phyloP scores from a whole-genome alignment of 1,139 yeast genomes.

The Pichia sp. region DNA sequence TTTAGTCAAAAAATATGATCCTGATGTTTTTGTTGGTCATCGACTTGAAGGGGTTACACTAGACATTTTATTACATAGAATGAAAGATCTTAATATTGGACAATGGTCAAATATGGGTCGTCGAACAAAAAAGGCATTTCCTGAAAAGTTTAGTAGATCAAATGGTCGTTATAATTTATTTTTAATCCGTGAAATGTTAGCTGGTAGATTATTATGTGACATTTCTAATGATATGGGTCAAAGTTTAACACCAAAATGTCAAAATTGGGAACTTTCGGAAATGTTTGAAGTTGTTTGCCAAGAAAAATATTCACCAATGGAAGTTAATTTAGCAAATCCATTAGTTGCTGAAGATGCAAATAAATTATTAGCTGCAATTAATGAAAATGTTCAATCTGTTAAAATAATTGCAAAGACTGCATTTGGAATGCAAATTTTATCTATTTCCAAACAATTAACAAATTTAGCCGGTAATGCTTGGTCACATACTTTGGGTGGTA shows the following conservation, averaged over 20 bases:
- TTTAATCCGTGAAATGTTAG: slow-evolving; percentile 60
- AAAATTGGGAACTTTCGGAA: slow-evolving; percentile 92
- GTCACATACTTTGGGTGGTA: slow-evolving; percentile 92
- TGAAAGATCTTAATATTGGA: slow-evolving; percentile 63
- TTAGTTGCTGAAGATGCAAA: slow-evolving; percentile 63
- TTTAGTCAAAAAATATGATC: slow-evolving; percentile 65
- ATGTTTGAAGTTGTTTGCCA: slow-evolving; percentile 78
- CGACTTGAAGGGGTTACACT: slow-evolving; percentile 71
- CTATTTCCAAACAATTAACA: slow-evolving; percentile 86
- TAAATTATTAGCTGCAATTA: slow-evolving; percentile 61
- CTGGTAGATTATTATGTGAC: slow-evolving; percentile 89
- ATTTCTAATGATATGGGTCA: slow-evolving; percentile 94
- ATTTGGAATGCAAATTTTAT: slow-evolving; percentile 74
- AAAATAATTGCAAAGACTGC: slow-evolving; percentile 71
- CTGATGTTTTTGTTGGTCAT: slow-evolving; percentile 89
- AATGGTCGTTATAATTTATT: slow-evolving; percentile 39
- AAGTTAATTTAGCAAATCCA: slow-evolving; percentile 65
- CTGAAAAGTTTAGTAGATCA: slow-evolving; percentile 56
- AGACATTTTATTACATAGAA: slow-evolving; percentile 76
- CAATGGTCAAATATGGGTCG: slow-evolving; percentile 88
- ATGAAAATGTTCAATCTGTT: slow-evolving; percentile 67
- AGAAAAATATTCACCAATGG: slow-evolving; percentile 55
- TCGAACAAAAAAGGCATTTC: slow-evolving; percentile 70
- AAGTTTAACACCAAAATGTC: slow-evolving; percentile 85
- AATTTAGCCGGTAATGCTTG: slow-evolving; percentile 96